These are phyloP conservation scores for Chenopodium album DNA, from an alignment of 148 eudicot species.

Conservation along the genomic window DNA sequence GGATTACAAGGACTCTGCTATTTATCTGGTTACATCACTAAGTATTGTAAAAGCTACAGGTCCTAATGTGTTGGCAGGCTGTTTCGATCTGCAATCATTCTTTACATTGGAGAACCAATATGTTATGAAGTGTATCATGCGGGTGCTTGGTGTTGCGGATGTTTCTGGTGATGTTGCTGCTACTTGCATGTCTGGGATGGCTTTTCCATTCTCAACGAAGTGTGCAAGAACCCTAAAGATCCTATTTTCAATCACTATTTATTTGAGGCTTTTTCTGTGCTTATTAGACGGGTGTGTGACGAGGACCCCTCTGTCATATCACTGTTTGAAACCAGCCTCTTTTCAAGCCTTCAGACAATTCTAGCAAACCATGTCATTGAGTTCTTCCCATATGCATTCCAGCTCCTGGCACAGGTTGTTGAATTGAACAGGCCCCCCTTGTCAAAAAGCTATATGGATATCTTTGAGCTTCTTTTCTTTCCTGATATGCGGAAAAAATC, in stretches of 20 bases:
- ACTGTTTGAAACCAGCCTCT: constrained; percentile 69
- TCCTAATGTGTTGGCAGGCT: constrained; percentile 64
- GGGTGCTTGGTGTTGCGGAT: constrained; percentile 90
- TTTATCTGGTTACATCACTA: constrained; percentile 83
- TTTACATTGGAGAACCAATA: constrained; percentile 82
- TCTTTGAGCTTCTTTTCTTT: constrained; percentile 63
- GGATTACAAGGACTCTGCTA: constrained; percentile 96
- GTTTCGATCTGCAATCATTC: constrained; percentile 80
- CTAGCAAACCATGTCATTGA: constrained; percentile 63
- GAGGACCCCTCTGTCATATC: constrained; percentile 67
- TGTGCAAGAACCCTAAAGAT: constrained; percentile 86
- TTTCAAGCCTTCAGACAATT: constrained; percentile 70
- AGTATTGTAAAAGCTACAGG: constrained; percentile 73
- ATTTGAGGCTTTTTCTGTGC: constrained; percentile 85
- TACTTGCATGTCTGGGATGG: constrained; percentile 66
- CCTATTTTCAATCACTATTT: constrained; percentile 87
- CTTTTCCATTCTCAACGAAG: constrained; percentile 62
- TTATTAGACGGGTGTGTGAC: constrained; percentile 75
- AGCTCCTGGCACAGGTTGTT: constrained; percentile 90
- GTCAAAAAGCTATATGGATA: constrained; percentile 68
- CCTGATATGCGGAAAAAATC: constrained; percentile 84
- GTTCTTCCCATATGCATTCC: constrained; percentile 96
- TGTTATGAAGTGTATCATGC: constrained; percentile 95
- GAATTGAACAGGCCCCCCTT: constrained; percentile 76
- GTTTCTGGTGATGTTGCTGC: constrained; percentile 69